phyloP scores from a whole-genome alignment of 768 basidiomycete genomes.

The Tephrocybe sp. region DNA sequence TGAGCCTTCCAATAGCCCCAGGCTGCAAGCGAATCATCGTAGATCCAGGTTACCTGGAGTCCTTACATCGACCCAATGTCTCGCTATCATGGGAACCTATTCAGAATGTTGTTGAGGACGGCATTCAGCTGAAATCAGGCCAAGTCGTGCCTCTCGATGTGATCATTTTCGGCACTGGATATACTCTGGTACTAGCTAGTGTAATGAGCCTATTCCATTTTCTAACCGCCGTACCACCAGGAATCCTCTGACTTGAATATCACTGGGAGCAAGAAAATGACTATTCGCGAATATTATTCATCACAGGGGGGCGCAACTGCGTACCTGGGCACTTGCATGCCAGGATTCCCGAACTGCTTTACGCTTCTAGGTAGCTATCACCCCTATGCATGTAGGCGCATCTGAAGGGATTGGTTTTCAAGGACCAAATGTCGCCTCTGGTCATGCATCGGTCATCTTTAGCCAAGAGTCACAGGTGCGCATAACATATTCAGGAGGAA shows the following conservation, averaged over 20 bases:
- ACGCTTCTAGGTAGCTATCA: slow-evolving; percentile 39
- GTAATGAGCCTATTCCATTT: not conserved
- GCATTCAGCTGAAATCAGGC: slow-evolving; percentile 49
- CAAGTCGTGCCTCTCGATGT: slow-evolving; percentile 52
- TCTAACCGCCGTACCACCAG: slow-evolving; percentile 21
- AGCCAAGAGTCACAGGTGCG: slow-evolving; percentile 55
- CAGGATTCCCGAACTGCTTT: slow-evolving; percentile 58
- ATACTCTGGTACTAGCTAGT: slow-evolving; percentile 31
- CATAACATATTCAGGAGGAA: slow-evolving; percentile 8
- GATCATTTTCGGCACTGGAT: slow-evolving; percentile 61
- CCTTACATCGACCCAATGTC: slow-evolving; percentile 54
- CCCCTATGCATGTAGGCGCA: not conserved
- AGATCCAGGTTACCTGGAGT: slow-evolving; percentile 58
- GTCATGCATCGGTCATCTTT: slow-evolving; percentile 60
- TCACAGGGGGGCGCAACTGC: slow-evolving; percentile 50
- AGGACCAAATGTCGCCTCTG: slow-evolving; percentile 60
- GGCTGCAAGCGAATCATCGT: slow-evolving; percentile 67
- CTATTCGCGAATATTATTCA: slow-evolving; percentile 44
- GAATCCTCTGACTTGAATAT: slow-evolving; percentile 35
- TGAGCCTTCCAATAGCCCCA: slow-evolving; percentile 29
- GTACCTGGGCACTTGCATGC: slow-evolving; percentile 52
- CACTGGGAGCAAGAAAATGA: slow-evolving; percentile 41
- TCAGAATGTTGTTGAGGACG: slow-evolving; percentile 47
- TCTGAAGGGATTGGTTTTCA: not conserved
- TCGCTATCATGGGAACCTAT: slow-evolving; percentile 48